Conservation (phyloP, 257 asterid genomes). For the Penstemon newberryi region DNA sequence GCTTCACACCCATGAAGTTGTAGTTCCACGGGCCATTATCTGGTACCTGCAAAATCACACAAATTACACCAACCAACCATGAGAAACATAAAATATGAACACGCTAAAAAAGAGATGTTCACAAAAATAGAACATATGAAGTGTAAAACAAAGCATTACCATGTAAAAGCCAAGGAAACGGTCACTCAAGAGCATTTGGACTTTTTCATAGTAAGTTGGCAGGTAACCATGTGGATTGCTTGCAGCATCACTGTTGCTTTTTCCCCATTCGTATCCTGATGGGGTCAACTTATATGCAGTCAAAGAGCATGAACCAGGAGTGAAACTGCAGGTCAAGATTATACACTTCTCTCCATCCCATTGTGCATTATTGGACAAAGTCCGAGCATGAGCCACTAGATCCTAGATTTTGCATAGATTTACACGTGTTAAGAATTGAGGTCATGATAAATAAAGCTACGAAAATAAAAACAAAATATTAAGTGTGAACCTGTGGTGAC, state of each 20-base stretch:
- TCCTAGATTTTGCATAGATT: conserved; percentile 46
- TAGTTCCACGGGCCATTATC: conserved; percentile 97
- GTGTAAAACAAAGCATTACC: conserved; percentile 41
- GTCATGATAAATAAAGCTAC: background rate
- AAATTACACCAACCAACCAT: background rate
- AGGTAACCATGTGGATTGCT: conserved; percentile 93
- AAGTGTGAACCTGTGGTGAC: conserved; percentile 71
- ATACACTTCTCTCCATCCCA: conserved; percentile 99
- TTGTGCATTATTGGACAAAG: conserved; percentile 81
- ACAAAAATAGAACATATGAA: background rate
- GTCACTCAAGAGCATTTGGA: conserved; percentile 96
- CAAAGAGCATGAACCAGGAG: conserved; percentile 95
- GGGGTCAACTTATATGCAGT: conserved; percentile 95
- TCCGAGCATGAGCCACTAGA: conserved; percentile 71
- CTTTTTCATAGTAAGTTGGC: conserved; percentile 95
- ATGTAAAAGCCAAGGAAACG: conserved; percentile 97
- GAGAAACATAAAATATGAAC: background rate
- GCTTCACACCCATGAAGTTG: conserved; percentile 97
- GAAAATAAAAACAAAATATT: background rate
- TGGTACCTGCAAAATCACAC: conserved; percentile 54
- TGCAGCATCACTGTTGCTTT: conserved; percentile 81
- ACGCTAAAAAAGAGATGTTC: too few species aligned
- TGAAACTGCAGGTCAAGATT: conserved; percentile 94
- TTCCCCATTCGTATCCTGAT: conserved; percentile 98
- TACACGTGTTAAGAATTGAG: background rate